Evolutionary conservation across 192 early-diverging fungal genomes (phyloP), one percentile per base, ranked within the genome.

Genomic region (Backusella parvicylindrica): DNA sequence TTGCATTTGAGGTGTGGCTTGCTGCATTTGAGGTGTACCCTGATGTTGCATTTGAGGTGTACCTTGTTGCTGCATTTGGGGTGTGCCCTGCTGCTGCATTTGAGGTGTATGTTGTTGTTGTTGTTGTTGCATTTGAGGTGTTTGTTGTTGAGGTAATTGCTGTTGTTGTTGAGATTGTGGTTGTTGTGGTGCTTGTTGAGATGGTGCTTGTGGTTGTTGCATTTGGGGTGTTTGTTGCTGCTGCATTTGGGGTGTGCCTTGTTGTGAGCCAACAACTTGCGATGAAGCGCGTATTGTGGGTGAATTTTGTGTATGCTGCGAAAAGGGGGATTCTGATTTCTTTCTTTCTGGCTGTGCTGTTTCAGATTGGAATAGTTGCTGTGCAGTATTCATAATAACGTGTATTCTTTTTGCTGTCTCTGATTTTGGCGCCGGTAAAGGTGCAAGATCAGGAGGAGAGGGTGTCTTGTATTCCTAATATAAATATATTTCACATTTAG

Each of bases 401-500:
- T 77, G 75, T 4, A 81, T 64, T n/a, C 65, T 73, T 5, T 66
- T 76, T 36, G 71, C 63, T 12, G 43, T 77, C 0, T 74, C 67
- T 15, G 67, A 72, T 40, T 70, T 76, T 64, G 79, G 75, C 38
- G 75, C 18, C 32, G 79, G 79, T 64, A 81, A 67, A 26, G 71
- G 71, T 23, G 71, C 69, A 16, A 77, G 68, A 65, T 76, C 71
- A 56, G 79, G 79, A 63, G 79, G 75, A 26, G 75, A 38, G 12
- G 79, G 79, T 18, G 68, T 16, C 64, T 81, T 81, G 56, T 76
- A 70, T 43, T 72, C 50, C 65, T 63, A 71, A 40, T 26, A 21
- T 32, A 67, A 32, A 37, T 32, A 1, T 30, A 40, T 38, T 36
- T 6, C 9, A 5, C 3, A 31, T 13, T 53, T 63, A 21, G 43